Evolutionary conservation across 306 rosid species (phyloP), one percentile per base, ranked within the genome.

Genomic region (Sechiopsis laciniata): DNA sequence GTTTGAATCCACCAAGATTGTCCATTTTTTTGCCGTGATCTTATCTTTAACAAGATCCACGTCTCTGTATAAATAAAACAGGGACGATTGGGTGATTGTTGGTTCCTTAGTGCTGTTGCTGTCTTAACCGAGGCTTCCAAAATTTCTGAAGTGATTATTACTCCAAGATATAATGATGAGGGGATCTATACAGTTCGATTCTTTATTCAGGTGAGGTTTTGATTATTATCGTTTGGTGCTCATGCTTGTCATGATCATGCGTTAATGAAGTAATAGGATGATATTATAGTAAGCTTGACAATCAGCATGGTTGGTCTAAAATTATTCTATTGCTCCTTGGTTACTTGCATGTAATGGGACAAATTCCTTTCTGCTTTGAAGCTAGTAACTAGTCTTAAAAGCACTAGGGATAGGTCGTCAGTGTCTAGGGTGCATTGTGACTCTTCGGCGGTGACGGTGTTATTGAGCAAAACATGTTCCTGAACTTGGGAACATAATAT

Each of bases 41-140:
- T 72, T 55, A 37, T 37, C 72, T 35, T 16, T 59, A 75, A 68
- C 57, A 68, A 68, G 56, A 13, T 48, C 10, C 74, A 45, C 35
- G 74, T 51, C 54, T 67, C 2, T 66, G 55, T 66, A 66, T 11
- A 22, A 46, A 69, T 69, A 63, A 29, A 74, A 79, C 75, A 95
- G 99, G 99, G 99, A 19, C 96, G 88, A 68, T 75, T 95, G 78
- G 99, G 99, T 79, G 99, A 95, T 81, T 95, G 99, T 76, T 95
- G 99, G 99, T 95, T 95, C 84, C 85, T 95, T 84, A 95, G 99
- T 63, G 99, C 99, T 71, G 99, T 95, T 75, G 99, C 99, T 74
- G 99, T 95, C 80, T 78, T 95, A 78, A 85, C 99, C 13, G 97
- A 95, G 84, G 91, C 91, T 78, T 91, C 99, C 65, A 88, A 89